Base-by-base conservation (phyloP, 179 eudicot genomes). In the Dionaea muscipula region DNA sequence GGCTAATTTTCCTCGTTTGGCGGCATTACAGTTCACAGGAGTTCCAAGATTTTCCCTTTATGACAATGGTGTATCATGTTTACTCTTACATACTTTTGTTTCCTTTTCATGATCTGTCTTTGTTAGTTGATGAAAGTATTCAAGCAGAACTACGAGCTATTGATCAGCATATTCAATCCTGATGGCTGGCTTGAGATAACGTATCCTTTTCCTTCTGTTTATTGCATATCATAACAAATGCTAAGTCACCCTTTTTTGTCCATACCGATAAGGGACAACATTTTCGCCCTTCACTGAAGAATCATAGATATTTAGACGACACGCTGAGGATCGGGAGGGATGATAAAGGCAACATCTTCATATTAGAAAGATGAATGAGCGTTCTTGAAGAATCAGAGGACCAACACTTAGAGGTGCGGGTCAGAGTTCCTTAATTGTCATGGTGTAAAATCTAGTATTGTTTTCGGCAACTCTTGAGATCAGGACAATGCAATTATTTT, bases 181-280 rank as follows among this genome's bases (percentile, higher is more conserved):
- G 89, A 89, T 50, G 97, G 97, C 39, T 89, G 97, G 95, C 76
- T 89, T 20, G 93, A 89, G 60, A 83, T 81, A 67, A 79, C 95
- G 97, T 89, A 89, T 75, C 86, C 89, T 78, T 76, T 51, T 23
- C 26, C 19, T 17, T 0, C 43, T 4, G 35, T 11, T 31, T 31
- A 31, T 16, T 23, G 54, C 11, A 22, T 8, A 19, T 19, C 39
- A 4, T 20, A 46, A 11, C 14, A 2, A 0, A 20, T 25, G 22
- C 23, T 20, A 8, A 10, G 9, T 19, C 39, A 48, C 35, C n/a
- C 20, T 10, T 43, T 27, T 2, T 8, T 20, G 1, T 31, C n/a
- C 10, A 31, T 31, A 4, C 8, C 10, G 35, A 31, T 31, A 15
- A 17, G 22, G n/a, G 19, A 15, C 26, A 7, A 31, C 16, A 4